Conservation (phyloP, 2,329 filamentous ascomycete genomes). For the Lasiodiplodia hormozganensis region DNA sequence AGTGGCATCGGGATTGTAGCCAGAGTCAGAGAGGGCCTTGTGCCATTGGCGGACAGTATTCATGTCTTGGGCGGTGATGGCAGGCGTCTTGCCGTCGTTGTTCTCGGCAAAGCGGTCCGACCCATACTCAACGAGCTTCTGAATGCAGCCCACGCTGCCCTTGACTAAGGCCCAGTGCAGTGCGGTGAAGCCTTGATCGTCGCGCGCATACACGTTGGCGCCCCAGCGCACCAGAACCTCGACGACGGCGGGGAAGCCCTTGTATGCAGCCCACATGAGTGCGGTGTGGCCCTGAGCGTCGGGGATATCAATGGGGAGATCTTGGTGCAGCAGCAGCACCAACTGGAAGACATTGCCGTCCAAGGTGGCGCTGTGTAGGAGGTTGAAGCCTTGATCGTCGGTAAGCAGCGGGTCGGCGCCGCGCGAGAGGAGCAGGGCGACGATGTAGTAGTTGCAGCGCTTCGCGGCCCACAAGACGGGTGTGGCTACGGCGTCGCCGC, state of each 20-base stretch:
- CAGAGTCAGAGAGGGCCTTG: slow-evolving; percentile 80
- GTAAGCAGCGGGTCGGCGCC: slow-evolving; percentile 92
- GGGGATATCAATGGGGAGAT: slow-evolving; percentile 89
- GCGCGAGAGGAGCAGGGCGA: slow-evolving; percentile 87
- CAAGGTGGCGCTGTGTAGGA: slow-evolving; percentile 94
- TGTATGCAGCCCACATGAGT: slow-evolving; percentile 99
- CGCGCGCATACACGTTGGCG: slow-evolving; percentile 86
- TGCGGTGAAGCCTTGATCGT: slow-evolving; percentile 93
- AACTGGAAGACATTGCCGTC: slow-evolving; percentile 94
- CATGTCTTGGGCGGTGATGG: slow-evolving; percentile 85
- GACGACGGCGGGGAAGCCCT: slow-evolving; percentile 90
- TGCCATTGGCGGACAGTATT: slow-evolving; percentile 85
- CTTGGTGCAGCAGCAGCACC: slow-evolving; percentile 88
- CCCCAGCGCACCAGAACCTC: slow-evolving; percentile 95
- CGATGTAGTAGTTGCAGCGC: slow-evolving; percentile 94
- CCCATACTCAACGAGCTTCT: slow-evolving; percentile 95
- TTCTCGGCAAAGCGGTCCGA: slow-evolving; percentile 92
- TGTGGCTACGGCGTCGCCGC: slow-evolving; percentile 92
- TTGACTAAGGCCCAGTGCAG: slow-evolving; percentile 97
- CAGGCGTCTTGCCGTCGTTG: slow-evolving; percentile 86
- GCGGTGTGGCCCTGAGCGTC: slow-evolving; percentile 92
- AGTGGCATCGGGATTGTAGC: slow-evolving; percentile 81
- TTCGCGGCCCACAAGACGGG: slow-evolving; percentile 97
- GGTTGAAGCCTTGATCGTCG: slow-evolving; percentile 97
- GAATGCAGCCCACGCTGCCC: slow-evolving; percentile 85